Evolutionary conservation across 2,329 filamentous ascomycete species (phyloP).

Genomic region (Fusarium pseudograminearum): DNA sequence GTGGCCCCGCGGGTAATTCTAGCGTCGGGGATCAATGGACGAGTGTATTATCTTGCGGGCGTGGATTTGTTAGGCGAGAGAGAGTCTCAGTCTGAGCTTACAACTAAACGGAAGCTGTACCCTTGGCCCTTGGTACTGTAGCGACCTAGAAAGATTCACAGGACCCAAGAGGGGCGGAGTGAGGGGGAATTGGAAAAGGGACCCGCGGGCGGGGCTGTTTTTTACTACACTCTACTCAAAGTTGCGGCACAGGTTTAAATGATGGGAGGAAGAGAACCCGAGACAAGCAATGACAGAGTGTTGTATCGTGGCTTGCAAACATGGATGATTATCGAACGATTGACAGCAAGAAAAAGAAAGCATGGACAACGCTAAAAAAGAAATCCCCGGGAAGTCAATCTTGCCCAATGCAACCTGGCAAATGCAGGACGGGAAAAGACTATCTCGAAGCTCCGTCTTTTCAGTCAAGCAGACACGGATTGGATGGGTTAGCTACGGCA

Average conservation of each 20-base stretch:
- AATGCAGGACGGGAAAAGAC: conserved; percentile 12
- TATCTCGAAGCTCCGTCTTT: conserved; percentile 5
- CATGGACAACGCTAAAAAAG: conserved; percentile 28
- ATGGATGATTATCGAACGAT: neutral
- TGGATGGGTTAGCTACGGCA: conserved; percentile 35
- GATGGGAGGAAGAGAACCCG: neutral
- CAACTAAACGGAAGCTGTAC: conserved; percentile 28
- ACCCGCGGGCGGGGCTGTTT: neutral
- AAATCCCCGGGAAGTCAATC: conserved; percentile 34
- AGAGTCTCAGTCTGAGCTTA: neutral
- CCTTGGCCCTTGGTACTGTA: neutral
- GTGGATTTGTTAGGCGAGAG: neutral
- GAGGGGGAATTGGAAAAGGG: neutral
- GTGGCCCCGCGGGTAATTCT: conserved; percentile 40
- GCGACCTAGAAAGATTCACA: neutral
- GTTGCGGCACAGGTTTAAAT: neutral
- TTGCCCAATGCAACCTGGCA: conserved; percentile 26
- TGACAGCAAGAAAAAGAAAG: neutral
- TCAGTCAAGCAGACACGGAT: conserved; percentile 2
- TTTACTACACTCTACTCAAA: neutral
- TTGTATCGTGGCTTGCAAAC: neutral
- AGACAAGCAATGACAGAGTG: neutral
- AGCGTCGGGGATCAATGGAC: conserved; percentile 28
- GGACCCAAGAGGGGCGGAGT: neutral
- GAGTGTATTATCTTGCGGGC: neutral